Conservation (phyloP, 23 red algal species). For the Gracilaria gracilis region DNA sequence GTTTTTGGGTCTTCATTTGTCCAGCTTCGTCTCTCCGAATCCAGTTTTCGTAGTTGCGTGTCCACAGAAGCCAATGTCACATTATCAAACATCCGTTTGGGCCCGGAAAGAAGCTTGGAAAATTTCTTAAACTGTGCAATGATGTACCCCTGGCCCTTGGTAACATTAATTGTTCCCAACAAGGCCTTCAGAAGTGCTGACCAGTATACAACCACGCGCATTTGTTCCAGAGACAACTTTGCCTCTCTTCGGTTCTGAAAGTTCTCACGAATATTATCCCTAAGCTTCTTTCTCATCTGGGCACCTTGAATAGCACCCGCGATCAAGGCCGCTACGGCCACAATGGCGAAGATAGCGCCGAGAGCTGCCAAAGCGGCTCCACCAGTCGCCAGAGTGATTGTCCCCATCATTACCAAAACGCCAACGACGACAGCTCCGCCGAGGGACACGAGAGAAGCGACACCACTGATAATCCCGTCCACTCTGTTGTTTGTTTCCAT, state of each 20-base stretch:
- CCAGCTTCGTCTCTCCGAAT: constrained; percentile 1
- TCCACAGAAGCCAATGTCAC: neutral
- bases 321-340: constrained; percentile 1
- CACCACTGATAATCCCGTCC: constrained; percentile 2
- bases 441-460: neutral
- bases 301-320: neutral
- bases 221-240: constrained; percentile 14
- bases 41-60: neutral
- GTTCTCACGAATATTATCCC: constrained; percentile 4
- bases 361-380: constrained; percentile 3
- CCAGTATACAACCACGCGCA: constrained; percentile 10
- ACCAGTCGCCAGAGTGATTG: neutral
- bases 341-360: neutral
- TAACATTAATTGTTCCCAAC: neutral
- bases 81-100: constrained; percentile 10
- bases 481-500: constrained; percentile 12
- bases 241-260: constrained; percentile 19
- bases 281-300: neutral
- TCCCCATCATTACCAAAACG: neutral
- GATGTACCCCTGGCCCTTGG: neutral
- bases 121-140: constrained; percentile 3
- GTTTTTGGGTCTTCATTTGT: constrained; percentile 2
- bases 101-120: neutral
- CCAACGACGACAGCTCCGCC: neutral
- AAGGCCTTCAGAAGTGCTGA: constrained; percentile 25